Base-by-base conservation (phyloP, 2,329 filamentous ascomycete species). In the Aspergillus sclerotialis region DNA sequence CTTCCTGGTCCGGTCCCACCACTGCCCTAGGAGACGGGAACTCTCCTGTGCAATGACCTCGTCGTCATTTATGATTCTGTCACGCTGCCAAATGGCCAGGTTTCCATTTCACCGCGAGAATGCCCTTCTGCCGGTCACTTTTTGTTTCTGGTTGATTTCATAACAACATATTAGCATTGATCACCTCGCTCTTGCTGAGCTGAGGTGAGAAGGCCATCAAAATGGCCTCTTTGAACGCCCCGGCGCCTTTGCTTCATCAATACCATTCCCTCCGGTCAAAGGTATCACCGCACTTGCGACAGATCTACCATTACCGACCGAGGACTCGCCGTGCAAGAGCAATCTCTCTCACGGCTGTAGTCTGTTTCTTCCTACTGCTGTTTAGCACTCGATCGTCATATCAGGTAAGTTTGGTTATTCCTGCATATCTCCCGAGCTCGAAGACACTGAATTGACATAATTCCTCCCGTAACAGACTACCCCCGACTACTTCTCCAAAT, bases 401-500 rank as follows among this genome's bases (percentile, higher is more conserved):
- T 19, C 36, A 36, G 28, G 51, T 55, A 18, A 39, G 45, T 43
- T 21, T 26, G 17, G 16, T n/a, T 13, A 11, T 26, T 17, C 28
- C 11, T 15, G 12, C 18, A 36, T 14, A 28, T 32, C 5, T 15
- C 28, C 15, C 17, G 35, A 33, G 23, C 14, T 29, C 15, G 16
- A 11, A 30, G 13, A 23, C 16, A 32, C 10, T 19, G 25, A 33
- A 24, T 37, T 42, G 21, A 43, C 30, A 24, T 15, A 30, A 7
- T 30, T 19, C 17, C 24, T 15, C 21, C 24, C 27, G 33, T 12
- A 26, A 14, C 18, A 57, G 52, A 38, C 45, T 37, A 19, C 45
- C 10, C 42, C 52, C 13, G 46, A 58, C 33, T 57, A 54, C 39
- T 60, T 53, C 50, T 31, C 50, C n/a, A 46, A 53, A 26, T 59